These are phyloP conservation scores for Aureobasidium zeae DNA, from an alignment of 2,329 filamentous ascomycete genomes.

Conservation along the genomic window DNA sequence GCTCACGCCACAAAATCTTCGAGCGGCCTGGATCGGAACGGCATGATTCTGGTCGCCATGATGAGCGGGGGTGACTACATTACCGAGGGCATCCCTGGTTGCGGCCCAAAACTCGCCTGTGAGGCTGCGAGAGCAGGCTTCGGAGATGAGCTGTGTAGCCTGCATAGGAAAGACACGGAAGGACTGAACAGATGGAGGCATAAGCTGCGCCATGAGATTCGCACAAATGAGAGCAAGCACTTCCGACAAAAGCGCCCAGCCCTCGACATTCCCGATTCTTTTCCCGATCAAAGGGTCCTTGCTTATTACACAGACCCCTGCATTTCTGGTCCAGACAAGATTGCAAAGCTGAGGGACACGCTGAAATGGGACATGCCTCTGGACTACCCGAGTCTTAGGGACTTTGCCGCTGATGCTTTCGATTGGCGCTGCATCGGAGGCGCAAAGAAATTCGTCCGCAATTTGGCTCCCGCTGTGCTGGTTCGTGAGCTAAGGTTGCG, in stretches of 20 bases:
- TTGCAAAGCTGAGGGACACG: conserved; percentile 46
- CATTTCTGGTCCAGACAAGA: conserved; percentile 54
- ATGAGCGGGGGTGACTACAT: conserved; percentile 95
- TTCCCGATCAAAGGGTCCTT: conserved; percentile 70
- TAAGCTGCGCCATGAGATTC: conserved; percentile 62
- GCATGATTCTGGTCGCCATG: conserved; percentile 87
- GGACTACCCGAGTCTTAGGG: conserved; percentile 57
- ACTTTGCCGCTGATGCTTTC: conserved; percentile 70
- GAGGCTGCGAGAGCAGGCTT: conserved; percentile 86
- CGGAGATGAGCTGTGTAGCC: conserved; percentile 61
- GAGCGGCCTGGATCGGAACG: conserved; percentile 65
- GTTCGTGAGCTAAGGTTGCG: conserved; percentile 46
- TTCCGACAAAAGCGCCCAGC: conserved; percentile 70
- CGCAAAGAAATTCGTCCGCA: conserved; percentile 74
- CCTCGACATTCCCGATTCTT: conserved; percentile 66
- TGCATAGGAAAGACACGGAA: conserved; percentile 50
- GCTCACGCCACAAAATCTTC: conserved; percentile 46
- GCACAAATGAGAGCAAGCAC: conserved; percentile 71
- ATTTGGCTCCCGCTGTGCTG: conserved; percentile 68
- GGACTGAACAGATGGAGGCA: conserved; percentile 63
- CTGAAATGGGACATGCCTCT: conserved; percentile 56
- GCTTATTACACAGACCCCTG: conserved; percentile 82
- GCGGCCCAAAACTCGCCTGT: conserved; percentile 78
- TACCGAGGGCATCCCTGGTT: conserved; percentile 76
- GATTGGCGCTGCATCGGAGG: conserved; percentile 75